Percentiles rank a stretch among this genome's conserved stretches.
phyloP scores from a whole-genome alignment of 306 rosid genomes.

The Amphicarpaea edgeworthii region DNA sequence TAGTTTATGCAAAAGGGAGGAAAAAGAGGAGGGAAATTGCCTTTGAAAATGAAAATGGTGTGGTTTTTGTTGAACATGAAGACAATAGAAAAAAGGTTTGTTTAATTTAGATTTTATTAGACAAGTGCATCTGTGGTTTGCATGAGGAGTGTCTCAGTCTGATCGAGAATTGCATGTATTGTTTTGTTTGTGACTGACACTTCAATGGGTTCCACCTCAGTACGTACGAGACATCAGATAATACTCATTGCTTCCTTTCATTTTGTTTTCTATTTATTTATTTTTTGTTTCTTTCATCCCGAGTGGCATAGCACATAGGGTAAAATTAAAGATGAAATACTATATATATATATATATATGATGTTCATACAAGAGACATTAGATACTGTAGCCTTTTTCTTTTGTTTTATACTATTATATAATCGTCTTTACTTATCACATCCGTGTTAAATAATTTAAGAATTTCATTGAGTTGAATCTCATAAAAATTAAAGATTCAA shows the following conservation, averaged over 20 bases:
- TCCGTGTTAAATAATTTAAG: too few species aligned
- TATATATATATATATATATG: background rate
- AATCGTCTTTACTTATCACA: background rate
- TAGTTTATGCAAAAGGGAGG: conserved; percentile 28
- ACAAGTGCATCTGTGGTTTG: background rate
- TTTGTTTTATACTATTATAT: background rate
- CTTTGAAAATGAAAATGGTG: conserved; percentile 8
- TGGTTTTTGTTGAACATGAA: conserved; percentile 2
- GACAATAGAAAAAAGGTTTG: background rate
- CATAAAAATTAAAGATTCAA: too few species aligned
- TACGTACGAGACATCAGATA: background rate
- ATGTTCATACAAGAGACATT: too few species aligned
- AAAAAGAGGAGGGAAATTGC: conserved; percentile 4
- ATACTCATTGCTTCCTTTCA: background rate
- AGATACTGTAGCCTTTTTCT: background rate
- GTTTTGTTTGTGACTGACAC: background rate
- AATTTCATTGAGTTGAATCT: too few species aligned
- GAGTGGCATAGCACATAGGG: background rate
- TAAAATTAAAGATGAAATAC: background rate
- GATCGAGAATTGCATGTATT: conserved; percentile 17
- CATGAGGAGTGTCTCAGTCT: background rate
- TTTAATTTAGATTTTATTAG: background rate
- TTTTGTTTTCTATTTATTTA: background rate
- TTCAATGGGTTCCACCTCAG: background rate
- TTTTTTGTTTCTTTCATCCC: background rate